Evolutionary conservation across 768 basidiomycete species (phyloP), one percentile per base, ranked within the genome.

Genomic region (Ramaria rubella): DNA sequence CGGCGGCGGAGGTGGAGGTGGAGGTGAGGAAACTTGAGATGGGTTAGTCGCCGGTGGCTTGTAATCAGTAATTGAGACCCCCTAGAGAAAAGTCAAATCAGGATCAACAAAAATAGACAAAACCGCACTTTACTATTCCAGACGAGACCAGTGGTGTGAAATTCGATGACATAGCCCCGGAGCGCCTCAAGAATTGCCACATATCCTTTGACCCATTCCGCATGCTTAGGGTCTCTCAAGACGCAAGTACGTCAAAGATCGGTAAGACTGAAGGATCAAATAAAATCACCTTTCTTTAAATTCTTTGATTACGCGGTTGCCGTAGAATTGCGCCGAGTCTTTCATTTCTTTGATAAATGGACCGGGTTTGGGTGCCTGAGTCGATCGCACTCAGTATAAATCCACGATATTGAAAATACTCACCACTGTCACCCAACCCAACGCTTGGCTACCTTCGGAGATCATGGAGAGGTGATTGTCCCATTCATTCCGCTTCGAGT

Each of bases 341-440:
- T 89, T 94, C 69, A 87, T 80, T 49, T 94, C 90, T 17, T 70
- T 74, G n/a, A 97, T 75, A 61, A 79, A 86, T 24, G 87, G 81
- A 4, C 78, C 90, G 1, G 95, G 95, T 66, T 89, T 91, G 6
- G 83, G 79, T 73, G 90, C 76, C 76, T 80, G 59, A 24, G 31
- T 24, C 53, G 19, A 44, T 6, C 19, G 43, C 59, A 45, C 53
- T 30, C 48, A 56, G 15, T 59, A 21, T 46, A 19, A 54, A 57
- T 38, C 45, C 36, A 15, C 5, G 26, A 61, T 29, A 19, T 14
- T 31, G 29, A 19, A 38, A 23, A 31, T 14, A 75, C 90, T 69
- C 63, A 94, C 94, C 50, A 82, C 75, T 30, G 84, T 78, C 42
- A 98, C 83, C 96, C 96, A 99, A 23, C 86, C 94, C 59, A 91